Conservation (phyloP, 2,329 filamentous ascomycete species). For the Fusarium sacchari region DNA sequence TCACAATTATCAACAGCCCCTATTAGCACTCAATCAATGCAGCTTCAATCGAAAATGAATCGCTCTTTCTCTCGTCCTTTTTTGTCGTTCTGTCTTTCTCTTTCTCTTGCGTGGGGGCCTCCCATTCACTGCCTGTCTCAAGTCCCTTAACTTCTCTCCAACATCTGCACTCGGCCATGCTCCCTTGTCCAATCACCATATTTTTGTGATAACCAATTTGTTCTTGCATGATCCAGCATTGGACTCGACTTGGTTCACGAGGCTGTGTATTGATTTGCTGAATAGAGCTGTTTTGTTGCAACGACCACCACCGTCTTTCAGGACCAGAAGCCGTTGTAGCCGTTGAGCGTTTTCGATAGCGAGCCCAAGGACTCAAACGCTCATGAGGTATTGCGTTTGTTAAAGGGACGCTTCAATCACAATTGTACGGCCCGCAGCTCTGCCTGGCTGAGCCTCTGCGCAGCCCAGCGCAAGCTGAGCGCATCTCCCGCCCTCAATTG, state of each 20-base stretch:
- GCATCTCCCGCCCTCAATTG: slow-evolving; percentile 1
- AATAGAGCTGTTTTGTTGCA: not conserved
- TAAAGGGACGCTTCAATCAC: not conserved
- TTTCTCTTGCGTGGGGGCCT: not conserved
- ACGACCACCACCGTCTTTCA: not conserved
- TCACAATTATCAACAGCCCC: not conserved
- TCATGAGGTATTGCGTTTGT: not conserved
- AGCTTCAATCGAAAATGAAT: not conserved
- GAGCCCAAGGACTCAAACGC: not conserved
- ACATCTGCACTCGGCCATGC: not conserved
- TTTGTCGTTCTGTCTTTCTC: not conserved
- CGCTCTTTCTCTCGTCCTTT: not conserved
- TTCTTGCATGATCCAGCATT: slow-evolving; percentile 5
- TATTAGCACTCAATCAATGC: not conserved
- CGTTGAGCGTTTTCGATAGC: not conserved
- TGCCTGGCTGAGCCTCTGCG: not conserved
- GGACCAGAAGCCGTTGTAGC: not conserved
- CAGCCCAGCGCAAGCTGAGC: not conserved
- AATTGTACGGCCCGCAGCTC: not conserved
- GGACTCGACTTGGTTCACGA: not conserved
- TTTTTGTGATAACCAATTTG: slow-evolving; percentile 16
- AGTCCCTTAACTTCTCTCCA: not conserved
- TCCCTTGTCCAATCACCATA: slow-evolving; percentile 17
- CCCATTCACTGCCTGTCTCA: slow-evolving; percentile 28
- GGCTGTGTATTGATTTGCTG: not conserved